Evolutionary conservation across 768 basidiomycete species (phyloP).

Genomic region (Tulasnella sp.): DNA sequence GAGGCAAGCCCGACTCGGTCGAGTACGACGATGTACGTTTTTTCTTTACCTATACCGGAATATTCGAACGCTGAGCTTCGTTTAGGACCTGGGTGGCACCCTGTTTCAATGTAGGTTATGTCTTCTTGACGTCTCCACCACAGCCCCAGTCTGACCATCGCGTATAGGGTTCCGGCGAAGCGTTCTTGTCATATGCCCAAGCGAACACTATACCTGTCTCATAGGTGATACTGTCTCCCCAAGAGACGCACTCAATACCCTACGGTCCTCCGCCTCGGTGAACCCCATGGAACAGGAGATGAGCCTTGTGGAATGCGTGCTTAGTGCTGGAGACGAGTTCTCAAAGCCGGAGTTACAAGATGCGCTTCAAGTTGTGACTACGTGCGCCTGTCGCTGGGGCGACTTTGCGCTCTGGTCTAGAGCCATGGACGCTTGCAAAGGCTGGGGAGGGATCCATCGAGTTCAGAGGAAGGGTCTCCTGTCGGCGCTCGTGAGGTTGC

Average conservation of each 20-base stretch:
- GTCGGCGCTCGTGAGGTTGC: background rate
- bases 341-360: background rate
- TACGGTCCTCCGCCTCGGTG: background rate
- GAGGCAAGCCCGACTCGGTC: background rate
- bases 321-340: background rate
- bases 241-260: background rate
- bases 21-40: background rate
- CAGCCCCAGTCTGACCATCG: background rate
- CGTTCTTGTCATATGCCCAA: background rate
- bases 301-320: background rate
- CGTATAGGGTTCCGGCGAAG: background rate
- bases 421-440: background rate
- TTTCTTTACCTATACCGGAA: background rate
- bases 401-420: background rate
- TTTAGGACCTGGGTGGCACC: background rate
- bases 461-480: background rate
- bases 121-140: background rate
- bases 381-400: background rate
- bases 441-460: background rate
- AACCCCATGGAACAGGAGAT: background rate
- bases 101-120: background rate
- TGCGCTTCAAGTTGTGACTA: background rate
- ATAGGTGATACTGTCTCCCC: background rate
- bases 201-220: background rate
- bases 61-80: background rate